phyloP scores from a whole-genome alignment of 345 rosid species.

The Populus ilicifolia region DNA sequence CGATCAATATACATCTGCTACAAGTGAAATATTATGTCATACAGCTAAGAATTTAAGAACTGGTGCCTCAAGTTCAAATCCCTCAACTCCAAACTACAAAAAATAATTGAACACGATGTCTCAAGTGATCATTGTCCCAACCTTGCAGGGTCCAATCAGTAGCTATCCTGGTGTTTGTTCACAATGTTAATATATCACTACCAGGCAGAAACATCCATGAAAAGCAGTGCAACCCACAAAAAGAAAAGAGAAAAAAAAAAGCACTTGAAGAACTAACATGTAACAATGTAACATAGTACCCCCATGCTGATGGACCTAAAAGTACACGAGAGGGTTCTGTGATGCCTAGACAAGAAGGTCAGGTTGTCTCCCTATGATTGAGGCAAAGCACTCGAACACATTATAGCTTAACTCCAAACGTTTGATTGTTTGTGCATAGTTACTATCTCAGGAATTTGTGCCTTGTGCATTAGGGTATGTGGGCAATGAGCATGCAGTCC shows the following conservation, averaged over 20 bases:
- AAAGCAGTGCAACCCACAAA: conserved; percentile 20
- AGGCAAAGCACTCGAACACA: conserved; percentile 10
- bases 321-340: conserved; percentile 25
- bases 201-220: conserved; percentile 11
- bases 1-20: not conserved
- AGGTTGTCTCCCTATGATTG: conserved; percentile 34
- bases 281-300: conserved; percentile 24
- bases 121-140: not conserved
- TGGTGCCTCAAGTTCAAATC: not conserved
- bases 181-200: too few relatives aligned
- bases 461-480: not conserved
- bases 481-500: not conserved
- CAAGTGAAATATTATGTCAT: not conserved
- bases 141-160: too few relatives aligned
- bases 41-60: not conserved
- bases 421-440: not conserved
- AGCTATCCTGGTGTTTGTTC: too few relatives aligned
- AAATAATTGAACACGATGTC: not conserved
- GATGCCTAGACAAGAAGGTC: conserved; percentile 22
- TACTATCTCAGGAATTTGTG: not conserved
- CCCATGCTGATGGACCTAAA: conserved; percentile 25
- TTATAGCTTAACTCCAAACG: not conserved
- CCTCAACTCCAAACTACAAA: not conserved
- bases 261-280: conserved; percentile 9
- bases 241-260: not conserved